Percentiles rank a stretch among this genome's conserved stretches.
phyloP scores from a whole-genome alignment of 192 early-diverging fungal genomes.

The Rhizophagus sp. region DNA sequence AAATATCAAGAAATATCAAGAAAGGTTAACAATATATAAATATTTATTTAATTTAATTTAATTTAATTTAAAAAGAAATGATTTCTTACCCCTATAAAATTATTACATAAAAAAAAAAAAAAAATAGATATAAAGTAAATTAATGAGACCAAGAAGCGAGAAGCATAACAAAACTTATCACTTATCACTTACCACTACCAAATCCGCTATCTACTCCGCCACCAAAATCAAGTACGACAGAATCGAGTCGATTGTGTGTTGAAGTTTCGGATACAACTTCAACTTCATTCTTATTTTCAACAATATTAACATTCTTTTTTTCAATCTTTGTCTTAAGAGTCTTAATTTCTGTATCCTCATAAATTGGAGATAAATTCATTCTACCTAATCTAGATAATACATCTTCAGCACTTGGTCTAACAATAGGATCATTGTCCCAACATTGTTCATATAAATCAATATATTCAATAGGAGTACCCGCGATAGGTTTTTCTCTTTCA shows the following conservation, averaged over 20 bases:
- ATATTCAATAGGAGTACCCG: constrained; percentile 37
- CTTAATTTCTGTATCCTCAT: neutral
- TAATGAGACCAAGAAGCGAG: no score
- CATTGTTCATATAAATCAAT: constrained; percentile 41
- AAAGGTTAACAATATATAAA: no score
- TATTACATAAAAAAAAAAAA: no score
- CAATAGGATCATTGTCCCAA: constrained; percentile 42
- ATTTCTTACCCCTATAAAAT: no score
- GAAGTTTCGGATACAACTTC: neutral
- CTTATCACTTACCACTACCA: neutral
- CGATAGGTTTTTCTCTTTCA: constrained; percentile 27
- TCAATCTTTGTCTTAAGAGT: neutral
- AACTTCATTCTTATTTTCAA: neutral
- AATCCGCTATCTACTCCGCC: neutral
- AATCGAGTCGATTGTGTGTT: neutral
- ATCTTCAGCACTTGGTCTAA: constrained; percentile 13
- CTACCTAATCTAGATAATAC: neutral
- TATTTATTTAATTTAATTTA: no score
- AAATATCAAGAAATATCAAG: no score
- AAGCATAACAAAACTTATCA: no score
- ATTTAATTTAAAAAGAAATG: no score
- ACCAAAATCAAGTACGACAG: neutral
- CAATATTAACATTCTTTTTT: neutral
- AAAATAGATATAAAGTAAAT: no score
- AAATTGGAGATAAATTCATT: neutral